Percentiles rank a stretch among this genome's conserved stretches.
Conservation (phyloP, 805 yeast species). For the Wickerhamiella kazuoi region DNA sequence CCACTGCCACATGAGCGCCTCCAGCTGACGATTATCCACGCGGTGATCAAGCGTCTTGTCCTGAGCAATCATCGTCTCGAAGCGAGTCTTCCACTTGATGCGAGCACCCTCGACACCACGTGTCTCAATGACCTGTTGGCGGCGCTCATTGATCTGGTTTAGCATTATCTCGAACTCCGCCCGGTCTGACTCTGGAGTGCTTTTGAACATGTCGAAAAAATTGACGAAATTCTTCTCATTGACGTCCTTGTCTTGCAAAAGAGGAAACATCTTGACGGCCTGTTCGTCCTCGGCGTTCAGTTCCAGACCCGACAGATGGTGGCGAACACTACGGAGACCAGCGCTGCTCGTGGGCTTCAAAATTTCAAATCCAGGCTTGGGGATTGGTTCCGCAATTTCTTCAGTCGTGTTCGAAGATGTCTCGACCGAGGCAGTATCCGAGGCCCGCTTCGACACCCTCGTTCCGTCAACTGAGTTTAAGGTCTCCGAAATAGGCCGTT, state of each 20-base stretch:
- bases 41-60: conserved; percentile 27
- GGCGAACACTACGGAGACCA: conserved; percentile 64
- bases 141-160: conserved; percentile 50
- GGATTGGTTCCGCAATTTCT: conserved; percentile 19
- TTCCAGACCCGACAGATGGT: conserved; percentile 41
- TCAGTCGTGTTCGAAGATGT: conserved; percentile 1
- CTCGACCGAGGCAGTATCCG: conserved; percentile 2
- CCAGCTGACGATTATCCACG: conserved; percentile 31
- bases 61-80: conserved; percentile 25
- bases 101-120: conserved; percentile 72
- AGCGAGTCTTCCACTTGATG: conserved; percentile 73
- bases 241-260: conserved; percentile 19
- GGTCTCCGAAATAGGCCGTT: neutral
- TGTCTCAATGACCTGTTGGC: conserved; percentile 63
- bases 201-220: conserved; percentile 48
- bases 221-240: conserved; percentile 30
- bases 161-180: conserved; percentile 43
- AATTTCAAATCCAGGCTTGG: conserved; percentile 35
- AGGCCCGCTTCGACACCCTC: no score
- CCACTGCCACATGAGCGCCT: conserved; percentile 74
- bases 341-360: conserved; percentile 55
- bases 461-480: no score
- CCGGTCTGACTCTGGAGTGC: conserved; percentile 27
- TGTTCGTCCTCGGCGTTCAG: conserved; percentile 16
- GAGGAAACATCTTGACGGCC: conserved; percentile 18